phyloP scores from a whole-genome alignment of 371 early-diverging fungal genomes.

The Saksenaea oblongispora region DNA sequence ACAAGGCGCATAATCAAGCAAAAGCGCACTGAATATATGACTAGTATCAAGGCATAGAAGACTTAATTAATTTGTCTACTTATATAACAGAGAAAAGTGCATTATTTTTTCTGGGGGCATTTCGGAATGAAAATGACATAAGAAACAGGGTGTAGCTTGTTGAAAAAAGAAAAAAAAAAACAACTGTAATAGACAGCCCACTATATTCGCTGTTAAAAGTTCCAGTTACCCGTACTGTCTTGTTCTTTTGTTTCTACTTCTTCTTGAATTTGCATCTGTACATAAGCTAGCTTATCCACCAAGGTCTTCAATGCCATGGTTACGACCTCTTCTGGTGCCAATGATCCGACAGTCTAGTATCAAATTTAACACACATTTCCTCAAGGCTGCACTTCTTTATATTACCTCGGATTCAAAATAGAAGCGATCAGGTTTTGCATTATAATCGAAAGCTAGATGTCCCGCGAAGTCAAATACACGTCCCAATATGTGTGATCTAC shows the following conservation, averaged over 20 bases:
- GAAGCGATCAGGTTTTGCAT: slow-evolving; percentile 83
- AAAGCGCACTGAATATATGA: neutral
- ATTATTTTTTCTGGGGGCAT: neutral
- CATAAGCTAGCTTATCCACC: slow-evolving; percentile 78
- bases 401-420: slow-evolving; percentile 88
- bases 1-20: slow-evolving; percentile 14
- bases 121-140: too few relatives aligned
- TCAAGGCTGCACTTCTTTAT: neutral
- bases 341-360: slow-evolving; percentile 76
- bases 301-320: slow-evolving; percentile 79
- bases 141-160: neutral
- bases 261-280: slow-evolving; percentile 76
- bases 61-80: neutral
- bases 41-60: neutral
- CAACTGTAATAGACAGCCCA: neutral
- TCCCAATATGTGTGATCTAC: slow-evolving; percentile 9
- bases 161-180: neutral
- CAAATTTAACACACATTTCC: neutral
- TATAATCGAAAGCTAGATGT: slow-evolving; percentile 79
- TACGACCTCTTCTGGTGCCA: slow-evolving; percentile 88
- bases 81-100: neutral
- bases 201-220: slow-evolving; percentile 14
- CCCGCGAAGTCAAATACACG: neutral
- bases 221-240: slow-evolving; percentile 28
- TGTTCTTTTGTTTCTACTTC: slow-evolving; percentile 55